These are phyloP conservation scores for Komagataella kurtzmanii DNA, from an alignment of 805 yeast genomes.

Conservation along the genomic window DNA sequence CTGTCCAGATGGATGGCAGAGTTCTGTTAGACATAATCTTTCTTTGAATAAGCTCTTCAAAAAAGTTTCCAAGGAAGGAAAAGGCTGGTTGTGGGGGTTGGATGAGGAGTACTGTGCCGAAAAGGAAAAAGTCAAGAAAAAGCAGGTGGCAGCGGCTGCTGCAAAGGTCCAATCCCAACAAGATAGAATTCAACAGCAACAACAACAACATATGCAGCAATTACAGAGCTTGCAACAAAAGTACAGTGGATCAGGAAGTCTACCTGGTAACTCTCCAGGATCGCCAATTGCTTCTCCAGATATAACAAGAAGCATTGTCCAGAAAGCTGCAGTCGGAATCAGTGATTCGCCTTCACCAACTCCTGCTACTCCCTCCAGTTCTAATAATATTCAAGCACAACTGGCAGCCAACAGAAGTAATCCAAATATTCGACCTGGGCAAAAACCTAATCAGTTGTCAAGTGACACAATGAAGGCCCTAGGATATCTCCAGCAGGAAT, in stretches of 20 bases:
- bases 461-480: constrained; percentile 62
- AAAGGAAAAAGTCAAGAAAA: constrained; percentile 55
- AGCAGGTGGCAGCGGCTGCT: constrained; percentile 51
- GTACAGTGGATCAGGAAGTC: not conserved
- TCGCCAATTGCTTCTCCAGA: not conserved
- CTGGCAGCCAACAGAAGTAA: constrained; percentile 30
- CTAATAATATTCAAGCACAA: constrained; percentile 26
- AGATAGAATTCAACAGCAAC: constrained; percentile 31
- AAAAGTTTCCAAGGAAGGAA: constrained; percentile 75
- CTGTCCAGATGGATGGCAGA: constrained; percentile 98
- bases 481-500: constrained; percentile 74
- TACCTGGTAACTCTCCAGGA: not conserved
- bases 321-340: not conserved
- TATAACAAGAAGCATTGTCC: not conserved
- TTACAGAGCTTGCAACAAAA: constrained; percentile 1
- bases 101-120: constrained; percentile 79
- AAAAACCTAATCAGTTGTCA: constrained; percentile 17
- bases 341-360: not conserved
- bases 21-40: constrained; percentile 80
- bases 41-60: constrained; percentile 77
- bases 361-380: not conserved
- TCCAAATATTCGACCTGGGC: constrained; percentile 11
- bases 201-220: constrained; percentile 21
- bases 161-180: constrained; percentile 46
- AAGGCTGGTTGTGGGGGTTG: constrained; percentile 90